Percentiles rank a stretch among this genome's conserved stretches.
phyloP scores from a whole-genome alignment of 169 alveolate species.

The Haemoproteus tartakovskyi region DNA sequence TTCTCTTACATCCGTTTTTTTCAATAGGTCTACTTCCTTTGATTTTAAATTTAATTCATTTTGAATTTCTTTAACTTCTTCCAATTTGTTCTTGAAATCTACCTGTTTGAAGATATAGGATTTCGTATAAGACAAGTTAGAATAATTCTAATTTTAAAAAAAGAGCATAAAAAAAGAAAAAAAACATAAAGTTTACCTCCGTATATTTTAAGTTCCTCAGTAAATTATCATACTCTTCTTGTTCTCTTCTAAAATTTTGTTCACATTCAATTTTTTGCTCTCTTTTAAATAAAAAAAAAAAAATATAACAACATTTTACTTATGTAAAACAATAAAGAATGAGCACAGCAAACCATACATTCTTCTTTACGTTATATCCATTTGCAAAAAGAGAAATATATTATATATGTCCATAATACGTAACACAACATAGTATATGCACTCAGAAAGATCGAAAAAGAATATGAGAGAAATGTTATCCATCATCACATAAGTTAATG shows the following conservation, averaged over 20 bases:
- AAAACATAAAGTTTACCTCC: neutral
- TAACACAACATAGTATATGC: too few species aligned
- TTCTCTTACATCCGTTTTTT: conserved; percentile 45
- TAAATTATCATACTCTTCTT: conserved; percentile 14
- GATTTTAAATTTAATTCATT: conserved; percentile 4
- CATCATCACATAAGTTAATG: too few species aligned
- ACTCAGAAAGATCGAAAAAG: too few species aligned
- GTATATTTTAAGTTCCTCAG: conserved; percentile 5
- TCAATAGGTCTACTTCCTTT: conserved; percentile 21
- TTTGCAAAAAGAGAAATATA: too few species aligned
- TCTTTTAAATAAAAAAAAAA: conserved; percentile 1
- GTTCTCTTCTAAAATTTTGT: neutral
- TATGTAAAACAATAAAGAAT: too few species aligned
- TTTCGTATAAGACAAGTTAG: neutral
- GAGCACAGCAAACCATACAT: neutral
- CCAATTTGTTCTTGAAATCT: conserved; percentile 6
- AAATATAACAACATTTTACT: too few species aligned
- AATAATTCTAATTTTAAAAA: neutral
- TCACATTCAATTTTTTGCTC: conserved; percentile 20
- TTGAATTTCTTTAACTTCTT: conserved; percentile 11
- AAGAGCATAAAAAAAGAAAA: neutral
- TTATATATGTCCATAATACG: too few species aligned
- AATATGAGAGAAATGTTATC: too few species aligned
- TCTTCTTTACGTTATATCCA: neutral
- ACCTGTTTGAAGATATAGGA: conserved; percentile 5